Percentiles rank a stretch among this genome's conserved stretches.
phyloP scores from a whole-genome alignment of 2,329 filamentous ascomycete genomes.

The Fusarium temperatum region DNA sequence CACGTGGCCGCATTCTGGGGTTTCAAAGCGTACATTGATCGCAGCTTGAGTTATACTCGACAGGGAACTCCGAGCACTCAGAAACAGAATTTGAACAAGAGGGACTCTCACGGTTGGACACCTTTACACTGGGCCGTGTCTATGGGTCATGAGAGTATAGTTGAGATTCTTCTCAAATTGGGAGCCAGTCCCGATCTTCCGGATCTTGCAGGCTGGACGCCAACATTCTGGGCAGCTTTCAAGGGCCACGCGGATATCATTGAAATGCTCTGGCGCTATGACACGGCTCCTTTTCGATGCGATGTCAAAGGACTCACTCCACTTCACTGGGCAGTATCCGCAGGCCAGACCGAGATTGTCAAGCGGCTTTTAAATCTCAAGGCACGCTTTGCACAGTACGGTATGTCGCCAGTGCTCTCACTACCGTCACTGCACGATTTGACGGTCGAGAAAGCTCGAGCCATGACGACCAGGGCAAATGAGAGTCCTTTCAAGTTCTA shows the following conservation, averaged over 20 bases:
- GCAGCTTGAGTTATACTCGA: background rate
- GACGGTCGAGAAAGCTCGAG: background rate
- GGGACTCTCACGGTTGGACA: background rate
- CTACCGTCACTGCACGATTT: background rate
- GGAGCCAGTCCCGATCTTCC: background rate
- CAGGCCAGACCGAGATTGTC: background rate
- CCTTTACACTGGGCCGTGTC: background rate
- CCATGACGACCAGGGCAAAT: background rate
- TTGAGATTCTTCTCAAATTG: background rate
- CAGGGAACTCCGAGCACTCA: background rate
- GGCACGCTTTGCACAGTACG: background rate
- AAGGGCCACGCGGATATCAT: background rate
- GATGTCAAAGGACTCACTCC: background rate
- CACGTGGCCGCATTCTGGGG: background rate
- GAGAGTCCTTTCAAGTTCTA: background rate
- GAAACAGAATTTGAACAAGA: background rate
- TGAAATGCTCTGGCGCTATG: background rate
- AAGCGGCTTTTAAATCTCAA: background rate
- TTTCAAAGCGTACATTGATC: background rate
- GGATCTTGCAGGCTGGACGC: background rate
- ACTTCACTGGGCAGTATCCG: background rate
- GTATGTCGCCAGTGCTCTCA: background rate
- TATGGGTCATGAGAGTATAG: background rate
- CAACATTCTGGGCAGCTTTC: background rate
- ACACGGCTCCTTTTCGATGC: background rate